These are phyloP conservation scores for Emergomyces orientalis DNA, from an alignment of 2,329 filamentous ascomycete species.

Conservation along the genomic window DNA sequence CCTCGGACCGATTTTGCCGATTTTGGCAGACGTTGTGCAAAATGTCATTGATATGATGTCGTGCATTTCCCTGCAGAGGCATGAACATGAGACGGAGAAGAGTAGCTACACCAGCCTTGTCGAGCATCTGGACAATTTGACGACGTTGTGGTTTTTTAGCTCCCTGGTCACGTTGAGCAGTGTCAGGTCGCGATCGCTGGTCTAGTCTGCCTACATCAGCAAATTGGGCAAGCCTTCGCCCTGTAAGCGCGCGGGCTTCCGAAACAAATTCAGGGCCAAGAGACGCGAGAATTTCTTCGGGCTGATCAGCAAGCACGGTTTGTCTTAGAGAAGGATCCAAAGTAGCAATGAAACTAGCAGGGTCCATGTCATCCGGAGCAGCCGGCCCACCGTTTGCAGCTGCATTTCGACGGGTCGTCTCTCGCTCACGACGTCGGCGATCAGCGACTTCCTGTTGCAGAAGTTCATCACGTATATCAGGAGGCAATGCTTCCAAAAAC, in stretches of 20 bases:
- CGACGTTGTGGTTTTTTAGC: constrained; percentile 61
- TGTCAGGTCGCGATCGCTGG: constrained; percentile 18
- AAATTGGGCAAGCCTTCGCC: constrained; percentile 48
- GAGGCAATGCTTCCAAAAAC: constrained; percentile 84
- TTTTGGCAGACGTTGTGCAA: constrained; percentile 91
- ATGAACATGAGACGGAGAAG: constrained; percentile 97
- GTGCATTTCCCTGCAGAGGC: constrained; percentile 77
- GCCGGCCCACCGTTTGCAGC: constrained; percentile 41
- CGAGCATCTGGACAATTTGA: constrained; percentile 88
- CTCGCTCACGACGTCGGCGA: constrained; percentile 75
- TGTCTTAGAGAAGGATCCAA: constrained; percentile 76
- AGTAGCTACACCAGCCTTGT: constrained; percentile 93
- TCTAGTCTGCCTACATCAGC: constrained; percentile 34
- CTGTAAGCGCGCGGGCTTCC: constrained; percentile 66
- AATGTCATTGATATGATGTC: constrained; percentile 73
- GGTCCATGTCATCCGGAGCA: constrained; percentile 74
- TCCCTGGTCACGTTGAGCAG: constrained; percentile 36
- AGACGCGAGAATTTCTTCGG: constrained; percentile 74
- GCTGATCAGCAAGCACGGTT: constrained; percentile 82
- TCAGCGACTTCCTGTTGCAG: constrained; percentile 84
- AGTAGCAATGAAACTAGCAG: constrained; percentile 83
- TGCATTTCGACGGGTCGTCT: constrained; percentile 63
- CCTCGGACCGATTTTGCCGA: constrained; percentile 87
- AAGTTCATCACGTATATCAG: constrained; percentile 82
- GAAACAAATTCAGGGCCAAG: constrained; percentile 78